Evolutionary conservation across 257 asterid species (phyloP).

Genomic region (Euphrasia confusa): DNA sequence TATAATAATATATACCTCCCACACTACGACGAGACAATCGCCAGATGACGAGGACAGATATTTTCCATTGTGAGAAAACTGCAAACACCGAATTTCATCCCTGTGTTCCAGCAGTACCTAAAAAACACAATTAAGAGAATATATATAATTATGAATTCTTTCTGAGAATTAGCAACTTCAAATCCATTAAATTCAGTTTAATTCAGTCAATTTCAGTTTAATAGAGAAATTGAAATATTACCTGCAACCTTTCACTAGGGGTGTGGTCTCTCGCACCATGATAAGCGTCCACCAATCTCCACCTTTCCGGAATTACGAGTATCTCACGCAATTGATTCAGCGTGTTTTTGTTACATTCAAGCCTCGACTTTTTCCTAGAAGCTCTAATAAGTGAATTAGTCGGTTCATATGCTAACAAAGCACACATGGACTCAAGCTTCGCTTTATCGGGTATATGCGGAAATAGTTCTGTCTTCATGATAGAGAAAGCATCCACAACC

Average conservation of each 20-base stretch:
- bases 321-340: background rate
- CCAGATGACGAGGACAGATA: conserved; percentile 68
- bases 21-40: conserved; percentile 56
- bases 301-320: background rate
- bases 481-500: background rate
- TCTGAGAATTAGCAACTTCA: background rate
- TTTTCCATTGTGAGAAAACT: conserved; percentile 66
- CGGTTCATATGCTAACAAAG: background rate
- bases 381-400: background rate
- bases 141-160: no score
- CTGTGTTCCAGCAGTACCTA: conserved; percentile 55
- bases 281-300: background rate
- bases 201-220: no score
- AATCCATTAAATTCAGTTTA: no score
- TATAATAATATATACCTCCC: conserved; percentile 48
- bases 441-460: background rate
- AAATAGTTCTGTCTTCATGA: background rate
- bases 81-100: conserved; percentile 72
- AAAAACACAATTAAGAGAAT: background rate
- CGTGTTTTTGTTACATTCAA: background rate
- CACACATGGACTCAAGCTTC: background rate
- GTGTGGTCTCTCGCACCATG: background rate
- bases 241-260: conserved; percentile 1
- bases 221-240: background rate
- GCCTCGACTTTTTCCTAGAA: background rate